A percentile compares a stretch with the other conserved stretches of the same genome.
phyloP scores from a whole-genome alignment of 306 rosid genomes.

The Albizia julibrissin region DNA sequence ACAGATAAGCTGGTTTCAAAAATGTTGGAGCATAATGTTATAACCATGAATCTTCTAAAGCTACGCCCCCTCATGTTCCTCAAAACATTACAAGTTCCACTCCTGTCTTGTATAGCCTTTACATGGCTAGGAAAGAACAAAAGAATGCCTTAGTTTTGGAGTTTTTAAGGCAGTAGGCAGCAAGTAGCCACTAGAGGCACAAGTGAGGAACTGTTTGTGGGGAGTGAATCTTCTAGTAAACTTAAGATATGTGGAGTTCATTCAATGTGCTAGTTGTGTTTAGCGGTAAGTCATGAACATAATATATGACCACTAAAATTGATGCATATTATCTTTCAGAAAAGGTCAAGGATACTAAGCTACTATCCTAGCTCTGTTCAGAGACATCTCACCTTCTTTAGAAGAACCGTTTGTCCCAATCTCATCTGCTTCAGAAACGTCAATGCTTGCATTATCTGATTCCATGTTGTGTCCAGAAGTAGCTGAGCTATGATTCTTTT shows the following conservation, averaged over 20 bases:
- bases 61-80: neutral
- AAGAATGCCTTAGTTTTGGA: neutral
- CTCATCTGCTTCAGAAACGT: constrained; percentile 68
- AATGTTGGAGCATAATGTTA: constrained; percentile 2
- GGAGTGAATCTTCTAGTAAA: neutral
- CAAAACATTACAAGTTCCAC: neutral
- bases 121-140: neutral
- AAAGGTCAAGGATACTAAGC: constrained; percentile 12
- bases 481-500: constrained; percentile 75
- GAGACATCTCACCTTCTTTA: constrained; percentile 69
- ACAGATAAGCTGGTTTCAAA: neutral
- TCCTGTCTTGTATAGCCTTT: neutral
- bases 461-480: constrained; percentile 56
- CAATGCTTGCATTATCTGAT: constrained; percentile 56
- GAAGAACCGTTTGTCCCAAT: constrained; percentile 49
- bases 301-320: neutral
- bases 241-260: neutral
- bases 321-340: constrained; percentile 17
- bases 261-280: neutral
- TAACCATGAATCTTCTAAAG: constrained; percentile 17
- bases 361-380: constrained; percentile 3
- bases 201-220: neutral
- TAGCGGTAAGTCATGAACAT: constrained; percentile 5
- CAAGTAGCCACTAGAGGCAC: neutral
- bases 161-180: neutral